These are phyloP conservation scores for Leccinum pellstonianum DNA, from an alignment of 768 basidiomycete genomes.

Conservation along the genomic window DNA sequence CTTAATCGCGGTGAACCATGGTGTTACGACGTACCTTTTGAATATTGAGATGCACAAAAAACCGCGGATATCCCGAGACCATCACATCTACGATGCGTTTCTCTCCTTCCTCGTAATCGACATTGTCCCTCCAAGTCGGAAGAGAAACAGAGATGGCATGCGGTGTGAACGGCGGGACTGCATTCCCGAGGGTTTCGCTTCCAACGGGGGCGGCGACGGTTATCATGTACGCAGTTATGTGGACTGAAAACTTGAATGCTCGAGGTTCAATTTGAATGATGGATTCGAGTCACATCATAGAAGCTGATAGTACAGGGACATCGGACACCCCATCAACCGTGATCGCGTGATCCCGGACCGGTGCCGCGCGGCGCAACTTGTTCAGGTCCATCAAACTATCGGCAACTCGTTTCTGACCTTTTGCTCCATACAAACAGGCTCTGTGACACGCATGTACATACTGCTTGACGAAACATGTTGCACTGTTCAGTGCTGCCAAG, in stretches of 20 bases:
- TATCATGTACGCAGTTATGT: constrained; percentile 8
- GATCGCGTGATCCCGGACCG: no score
- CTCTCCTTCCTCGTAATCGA: constrained; percentile 90
- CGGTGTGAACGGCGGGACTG: constrained; percentile 67
- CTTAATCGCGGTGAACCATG: neutral
- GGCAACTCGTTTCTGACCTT: neutral
- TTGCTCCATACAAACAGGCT: neutral
- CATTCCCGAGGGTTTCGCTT: constrained; percentile 38
- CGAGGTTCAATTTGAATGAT: neutral
- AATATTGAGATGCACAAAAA: constrained; percentile 88
- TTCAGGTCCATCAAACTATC: neutral
- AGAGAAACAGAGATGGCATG: constrained; percentile 96
- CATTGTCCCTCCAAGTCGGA: constrained; percentile 88
- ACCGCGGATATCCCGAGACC: constrained; percentile 91
- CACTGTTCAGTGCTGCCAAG: no score
- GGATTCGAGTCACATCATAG: neutral
- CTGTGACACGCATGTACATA: neutral
- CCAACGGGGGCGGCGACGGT: constrained; percentile 6
- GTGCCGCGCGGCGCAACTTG: no score
- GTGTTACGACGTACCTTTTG: constrained; percentile 60
- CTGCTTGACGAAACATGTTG: no score
- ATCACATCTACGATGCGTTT: constrained; percentile 74
- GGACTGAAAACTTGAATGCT: neutral
- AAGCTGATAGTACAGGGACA: neutral
- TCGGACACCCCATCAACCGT: neutral